Conservation (phyloP, 1,284 basidiomycete species). For the Paramarasmius palmivorus region DNA sequence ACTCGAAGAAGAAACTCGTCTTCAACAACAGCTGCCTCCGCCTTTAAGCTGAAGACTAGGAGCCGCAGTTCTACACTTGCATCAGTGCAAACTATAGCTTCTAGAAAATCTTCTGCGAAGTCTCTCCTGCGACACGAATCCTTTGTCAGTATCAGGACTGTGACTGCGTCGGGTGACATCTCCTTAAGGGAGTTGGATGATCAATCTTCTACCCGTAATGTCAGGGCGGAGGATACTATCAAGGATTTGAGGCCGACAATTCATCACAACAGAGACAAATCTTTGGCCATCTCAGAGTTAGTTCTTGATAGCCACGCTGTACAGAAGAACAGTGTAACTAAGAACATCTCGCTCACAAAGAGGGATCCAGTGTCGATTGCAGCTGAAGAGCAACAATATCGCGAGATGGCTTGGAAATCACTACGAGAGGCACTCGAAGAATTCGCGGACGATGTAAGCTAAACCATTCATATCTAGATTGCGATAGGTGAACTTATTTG, state of each 20-base stretch:
- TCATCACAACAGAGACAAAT: slow-evolving; percentile 23
- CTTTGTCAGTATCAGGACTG: slow-evolving; percentile 66
- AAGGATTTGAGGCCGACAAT: slow-evolving; percentile 22
- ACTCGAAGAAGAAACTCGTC: slow-evolving; percentile 23
- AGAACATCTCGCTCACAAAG: slow-evolving; percentile 2
- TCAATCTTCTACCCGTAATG: slow-evolving; percentile 1
- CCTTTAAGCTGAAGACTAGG: slow-evolving; percentile 33
- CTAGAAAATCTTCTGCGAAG: not conserved
- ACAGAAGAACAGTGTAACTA: not conserved
- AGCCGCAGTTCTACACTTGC: slow-evolving; percentile 57
- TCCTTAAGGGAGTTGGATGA: slow-evolving; percentile 35
- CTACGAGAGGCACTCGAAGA: slow-evolving; percentile 57
- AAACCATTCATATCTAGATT: not conserved
- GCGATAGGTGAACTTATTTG: not conserved
- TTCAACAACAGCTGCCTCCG: slow-evolving; percentile 17
- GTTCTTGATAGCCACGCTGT: slow-evolving; percentile 7
- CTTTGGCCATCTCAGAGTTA: slow-evolving; percentile 27
- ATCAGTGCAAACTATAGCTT: slow-evolving; percentile 22
- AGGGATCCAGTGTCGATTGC: slow-evolving; percentile 36
- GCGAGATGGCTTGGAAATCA: slow-evolving; percentile 56
- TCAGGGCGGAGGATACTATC: slow-evolving; percentile 26
- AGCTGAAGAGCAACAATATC: slow-evolving; percentile 52
- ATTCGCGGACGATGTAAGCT: slow-evolving; percentile 60
- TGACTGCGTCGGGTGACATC: slow-evolving; percentile 48
- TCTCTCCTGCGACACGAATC: slow-evolving; percentile 45